Evolutionary conservation across 1,284 basidiomycete species (phyloP).

Genomic region (Caloboletus firmus): DNA sequence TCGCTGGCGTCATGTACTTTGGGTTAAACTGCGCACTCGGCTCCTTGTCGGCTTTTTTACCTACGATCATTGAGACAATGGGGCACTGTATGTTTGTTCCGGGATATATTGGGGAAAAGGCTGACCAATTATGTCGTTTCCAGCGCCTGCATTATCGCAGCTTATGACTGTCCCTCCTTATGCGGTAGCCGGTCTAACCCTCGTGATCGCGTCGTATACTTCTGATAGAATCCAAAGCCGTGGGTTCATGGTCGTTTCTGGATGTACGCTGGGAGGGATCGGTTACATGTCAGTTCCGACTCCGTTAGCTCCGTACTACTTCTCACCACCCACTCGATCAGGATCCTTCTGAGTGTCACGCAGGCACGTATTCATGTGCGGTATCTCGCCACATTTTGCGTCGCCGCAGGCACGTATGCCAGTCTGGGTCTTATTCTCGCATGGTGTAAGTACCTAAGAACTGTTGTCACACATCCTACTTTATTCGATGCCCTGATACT

Average conservation of each 20-base stretch:
- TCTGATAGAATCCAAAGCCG: slow-evolving; percentile 76
- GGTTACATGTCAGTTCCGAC: slow-evolving; percentile 49
- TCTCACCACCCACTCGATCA: slow-evolving; percentile 11
- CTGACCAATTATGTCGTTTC: background rate
- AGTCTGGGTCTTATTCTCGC: slow-evolving; percentile 66
- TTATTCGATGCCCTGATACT: background rate
- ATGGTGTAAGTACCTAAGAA: slow-evolving; percentile 56
- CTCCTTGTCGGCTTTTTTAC: slow-evolving; percentile 80
- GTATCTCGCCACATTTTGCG: slow-evolving; percentile 71
- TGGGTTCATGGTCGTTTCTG: slow-evolving; percentile 56
- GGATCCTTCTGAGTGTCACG: slow-evolving; percentile 21
- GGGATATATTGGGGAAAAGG: background rate
- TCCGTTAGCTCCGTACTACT: background rate
- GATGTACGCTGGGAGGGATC: slow-evolving; percentile 53
- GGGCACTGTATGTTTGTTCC: slow-evolving; percentile 49
- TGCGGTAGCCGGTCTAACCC: slow-evolving; percentile 65
- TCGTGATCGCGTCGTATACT: slow-evolving; percentile 60
- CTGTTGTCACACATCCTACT: background rate
- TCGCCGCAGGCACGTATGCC: slow-evolving; percentile 68
- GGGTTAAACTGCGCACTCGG: slow-evolving; percentile 79
- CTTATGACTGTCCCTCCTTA: slow-evolving; percentile 82
- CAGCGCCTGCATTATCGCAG: slow-evolving; percentile 58
- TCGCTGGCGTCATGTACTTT: slow-evolving; percentile 70
- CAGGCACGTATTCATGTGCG: slow-evolving; percentile 48
- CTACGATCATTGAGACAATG: slow-evolving; percentile 78